These are phyloP conservation scores for Rhododendron molle DNA, from an alignment of 148 eudicot species.

Conservation along the genomic window DNA sequence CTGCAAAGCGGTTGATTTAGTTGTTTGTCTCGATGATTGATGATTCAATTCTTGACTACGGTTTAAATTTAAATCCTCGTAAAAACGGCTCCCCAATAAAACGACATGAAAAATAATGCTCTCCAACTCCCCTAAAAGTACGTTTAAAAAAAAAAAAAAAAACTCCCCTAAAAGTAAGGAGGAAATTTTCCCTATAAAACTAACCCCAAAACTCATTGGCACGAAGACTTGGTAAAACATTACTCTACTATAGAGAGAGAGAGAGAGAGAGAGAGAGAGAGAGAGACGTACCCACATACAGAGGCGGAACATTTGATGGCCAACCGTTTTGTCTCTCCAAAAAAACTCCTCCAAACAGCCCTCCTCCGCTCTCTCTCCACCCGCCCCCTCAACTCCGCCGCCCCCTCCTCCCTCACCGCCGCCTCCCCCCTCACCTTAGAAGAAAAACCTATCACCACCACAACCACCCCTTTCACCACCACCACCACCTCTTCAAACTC, in stretches of 20 bases:
- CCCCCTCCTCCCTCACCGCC: conserved; percentile 8
- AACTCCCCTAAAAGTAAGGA: not conserved
- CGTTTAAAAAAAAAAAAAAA: too few species aligned
- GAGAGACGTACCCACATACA: not conserved
- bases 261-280: not conserved
- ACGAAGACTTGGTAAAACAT: not conserved
- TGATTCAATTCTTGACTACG: fast-evolving
- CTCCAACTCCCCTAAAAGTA: too few species aligned
- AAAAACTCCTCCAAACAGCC: conserved; percentile 17
- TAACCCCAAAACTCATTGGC: not conserved
- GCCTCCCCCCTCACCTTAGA: conserved; percentile 24
- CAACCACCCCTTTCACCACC: not conserved
- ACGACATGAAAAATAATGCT: too few species aligned
- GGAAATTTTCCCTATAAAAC: not conserved
- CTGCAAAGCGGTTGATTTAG: fast-evolving
- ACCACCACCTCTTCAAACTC: not conserved
- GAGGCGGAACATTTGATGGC: conserved; percentile 35
- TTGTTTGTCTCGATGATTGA: too few species aligned
- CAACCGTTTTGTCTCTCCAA: conserved; percentile 27
- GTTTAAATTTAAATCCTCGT: too few species aligned
- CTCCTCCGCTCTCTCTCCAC: conserved; percentile 10
- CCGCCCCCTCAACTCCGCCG: conserved; percentile 19
- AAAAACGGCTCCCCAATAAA: too few species aligned
- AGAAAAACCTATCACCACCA: conserved; percentile 15
- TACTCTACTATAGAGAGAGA: not conserved